These are phyloP conservation scores for Fusarium camptoceras DNA, from an alignment of 2,329 filamentous ascomycete genomes.

Conservation along the genomic window DNA sequence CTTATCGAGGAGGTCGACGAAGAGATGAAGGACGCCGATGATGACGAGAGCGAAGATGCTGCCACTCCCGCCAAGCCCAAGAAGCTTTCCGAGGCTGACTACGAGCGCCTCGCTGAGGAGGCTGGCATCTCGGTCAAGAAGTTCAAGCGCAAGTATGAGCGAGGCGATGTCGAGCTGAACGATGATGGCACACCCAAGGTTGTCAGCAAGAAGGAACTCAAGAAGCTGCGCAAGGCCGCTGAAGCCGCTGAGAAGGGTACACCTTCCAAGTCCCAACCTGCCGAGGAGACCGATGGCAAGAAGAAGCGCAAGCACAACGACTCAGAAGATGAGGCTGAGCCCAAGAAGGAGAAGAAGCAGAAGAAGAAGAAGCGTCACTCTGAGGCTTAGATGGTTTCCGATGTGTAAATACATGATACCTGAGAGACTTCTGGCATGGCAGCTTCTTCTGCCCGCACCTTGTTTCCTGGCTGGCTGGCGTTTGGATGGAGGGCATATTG, in stretches of 20 bases:
- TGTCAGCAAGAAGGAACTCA: conserved; percentile 80
- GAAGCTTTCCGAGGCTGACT: conserved; percentile 67
- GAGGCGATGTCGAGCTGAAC: conserved; percentile 77
- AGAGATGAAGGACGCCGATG: conserved; percentile 59
- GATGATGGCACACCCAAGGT: conserved; percentile 74
- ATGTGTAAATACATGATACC: conserved; percentile 52
- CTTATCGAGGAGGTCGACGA: conserved; percentile 57
- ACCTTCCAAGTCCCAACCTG: conserved; percentile 58
- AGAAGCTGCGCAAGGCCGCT: conserved; percentile 74
- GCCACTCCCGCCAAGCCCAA: conserved; percentile 52
- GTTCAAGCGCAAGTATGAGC: conserved; percentile 82
- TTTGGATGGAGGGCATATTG: conserved; percentile 51
- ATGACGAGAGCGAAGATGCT: conserved; percentile 52
- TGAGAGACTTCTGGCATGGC: conserved; percentile 49
- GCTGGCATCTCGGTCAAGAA: conserved; percentile 79
- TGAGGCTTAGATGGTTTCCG: conserved; percentile 46
- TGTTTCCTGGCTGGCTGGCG: conserved; percentile 51
- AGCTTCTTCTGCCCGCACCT: conserved; percentile 45
- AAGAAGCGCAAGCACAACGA: conserved; percentile 79
- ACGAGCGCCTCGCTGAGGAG: conserved; percentile 70
- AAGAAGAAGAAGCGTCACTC: conserved; percentile 62
- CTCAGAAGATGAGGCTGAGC: conserved; percentile 70
- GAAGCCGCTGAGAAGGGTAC: conserved; percentile 63
- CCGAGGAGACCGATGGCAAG: conserved; percentile 54
- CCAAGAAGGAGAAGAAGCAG: conserved; percentile 71